phyloP scores from a whole-genome alignment of 2,329 filamentous ascomycete species.

The Hypoxylon sp. region DNA sequence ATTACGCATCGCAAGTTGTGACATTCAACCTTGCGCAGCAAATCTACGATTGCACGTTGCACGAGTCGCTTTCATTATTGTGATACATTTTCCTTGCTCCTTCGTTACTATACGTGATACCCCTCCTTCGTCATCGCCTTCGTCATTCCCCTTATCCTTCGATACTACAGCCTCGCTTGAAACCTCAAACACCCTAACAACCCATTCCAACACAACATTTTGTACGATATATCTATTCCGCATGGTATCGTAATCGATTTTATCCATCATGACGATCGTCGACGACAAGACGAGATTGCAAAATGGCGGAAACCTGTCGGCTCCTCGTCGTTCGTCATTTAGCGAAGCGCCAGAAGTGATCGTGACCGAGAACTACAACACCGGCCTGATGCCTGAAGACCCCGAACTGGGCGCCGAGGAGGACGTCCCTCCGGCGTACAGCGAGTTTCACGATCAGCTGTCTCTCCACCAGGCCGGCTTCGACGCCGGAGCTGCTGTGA shows the following conservation, averaged over 20 bases:
- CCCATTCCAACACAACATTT: not conserved
- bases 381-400: conserved; percentile 42
- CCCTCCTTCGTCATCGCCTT: conserved; percentile 26
- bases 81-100: conserved; percentile 20
- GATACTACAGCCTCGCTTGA: not conserved
- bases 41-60: conserved; percentile 1
- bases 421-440: conserved; percentile 65
- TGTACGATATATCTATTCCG: conserved; percentile 4
- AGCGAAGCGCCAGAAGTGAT: conserved; percentile 44
- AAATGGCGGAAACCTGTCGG: not conserved
- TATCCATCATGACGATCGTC: conserved; percentile 27
- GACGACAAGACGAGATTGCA: conserved; percentile 26
- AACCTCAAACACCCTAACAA: not conserved
- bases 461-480: conserved; percentile 69
- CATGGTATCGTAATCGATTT: conserved; percentile 8
- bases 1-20: not conserved
- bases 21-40: not conserved
- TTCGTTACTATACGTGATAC: conserved; percentile 31
- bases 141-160: not conserved
- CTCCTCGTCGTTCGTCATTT: conserved; percentile 26
- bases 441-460: conserved; percentile 62
- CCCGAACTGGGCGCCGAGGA: conserved; percentile 52
- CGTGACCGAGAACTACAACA: conserved; percentile 50
- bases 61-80: not conserved
- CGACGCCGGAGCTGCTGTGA: conserved; percentile 67